Evolutionary conservation across 2,329 filamentous ascomycete genomes (phyloP), one percentile per base, ranked within the genome.

Genomic region (Penicillium sp.): DNA sequence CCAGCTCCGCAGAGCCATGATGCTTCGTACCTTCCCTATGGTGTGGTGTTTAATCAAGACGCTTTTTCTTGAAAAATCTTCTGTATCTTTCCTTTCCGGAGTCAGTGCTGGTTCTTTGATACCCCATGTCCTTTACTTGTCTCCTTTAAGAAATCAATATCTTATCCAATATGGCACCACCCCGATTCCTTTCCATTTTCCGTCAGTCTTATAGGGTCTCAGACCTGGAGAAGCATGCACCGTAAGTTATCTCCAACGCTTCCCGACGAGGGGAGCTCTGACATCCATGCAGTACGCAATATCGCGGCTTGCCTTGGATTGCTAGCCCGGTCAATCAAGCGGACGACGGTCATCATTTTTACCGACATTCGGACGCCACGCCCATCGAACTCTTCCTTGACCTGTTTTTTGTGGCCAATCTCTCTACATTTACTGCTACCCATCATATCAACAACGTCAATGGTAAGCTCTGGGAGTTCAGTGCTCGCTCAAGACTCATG

Each of bases 321-420:
- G 71, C 74, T 56, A 75, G 69, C 33, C 77, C 77, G 12, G 66
- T 79, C 47, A 72, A 75, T 30, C 70, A 64, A 19, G 65, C 68
- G 44, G 65, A 59, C 24, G 59, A 65, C 26, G 54, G 59, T 45
- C 74, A 75, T 9, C 73, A 69, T 44, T 79, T 83, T 54, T 76
- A 78, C 58, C 74, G 76, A 28, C 78, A 80, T 63, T 73, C 76
- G n/a, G 84, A 85, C 71, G 82, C 84, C 6, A 85, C 80, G 3
- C 81, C 83, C n/a, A 79, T 84, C 49, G 82, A 87, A 68, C 76
- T 87, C 3, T 87, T 87, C 70, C 87, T 85, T 68, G 85, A 87
- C 70, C 75, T 88, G 0, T 87, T 87, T 68, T 86, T 88, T 61
- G 85, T 89, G 7, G 88, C 86, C 59, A 90, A 89, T 68, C 79